Conservation (phyloP, 495 filamentous ascomycete genomes). For the Podospora pseudoanserina region DNA sequence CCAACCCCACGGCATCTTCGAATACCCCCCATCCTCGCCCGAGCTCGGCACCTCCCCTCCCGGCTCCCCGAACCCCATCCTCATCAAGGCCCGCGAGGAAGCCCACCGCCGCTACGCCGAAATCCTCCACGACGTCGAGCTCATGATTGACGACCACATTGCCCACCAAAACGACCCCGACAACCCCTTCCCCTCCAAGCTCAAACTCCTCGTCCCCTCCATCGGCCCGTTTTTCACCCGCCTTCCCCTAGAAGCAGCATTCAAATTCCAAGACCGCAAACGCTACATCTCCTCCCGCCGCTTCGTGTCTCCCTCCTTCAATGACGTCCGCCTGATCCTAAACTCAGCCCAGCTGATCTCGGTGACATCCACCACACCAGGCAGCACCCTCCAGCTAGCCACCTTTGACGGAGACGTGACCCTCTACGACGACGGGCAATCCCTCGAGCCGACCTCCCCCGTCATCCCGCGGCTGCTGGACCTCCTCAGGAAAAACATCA, state of each 20-base stretch:
- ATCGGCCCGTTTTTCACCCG: constrained; percentile 91
- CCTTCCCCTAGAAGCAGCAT: constrained; percentile 79
- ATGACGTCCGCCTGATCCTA: constrained; percentile 87
- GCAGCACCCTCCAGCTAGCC: constrained; percentile 69
- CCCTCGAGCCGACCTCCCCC: constrained; percentile 65
- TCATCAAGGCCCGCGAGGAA: constrained; percentile 59
- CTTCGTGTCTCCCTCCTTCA: constrained; percentile 96
- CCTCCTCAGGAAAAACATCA: constrained; percentile 56
- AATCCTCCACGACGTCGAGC: constrained; percentile 91
- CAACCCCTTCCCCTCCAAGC: constrained; percentile 70
- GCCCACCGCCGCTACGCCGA: constrained; percentile 85
- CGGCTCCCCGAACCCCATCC: constrained; percentile 20
- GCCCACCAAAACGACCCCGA: constrained; percentile 58
- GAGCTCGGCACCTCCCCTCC: background rate
- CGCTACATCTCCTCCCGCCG: constrained; percentile 86
- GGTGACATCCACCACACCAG: constrained; percentile 50
- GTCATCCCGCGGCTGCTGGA: constrained; percentile 70
- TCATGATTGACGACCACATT: constrained; percentile 88
- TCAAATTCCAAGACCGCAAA: constrained; percentile 79
- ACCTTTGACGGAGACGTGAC: constrained; percentile 99
- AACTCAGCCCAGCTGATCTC: constrained; percentile 94
- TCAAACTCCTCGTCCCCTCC: constrained; percentile 85
- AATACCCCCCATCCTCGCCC: constrained; percentile 47
- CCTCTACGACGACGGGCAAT: constrained; percentile 89
- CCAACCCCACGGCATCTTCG: constrained; percentile 80